phyloP scores from a whole-genome alignment of 202 grass and related monocot genomes.

The Brachypodium distachyon region DNA sequence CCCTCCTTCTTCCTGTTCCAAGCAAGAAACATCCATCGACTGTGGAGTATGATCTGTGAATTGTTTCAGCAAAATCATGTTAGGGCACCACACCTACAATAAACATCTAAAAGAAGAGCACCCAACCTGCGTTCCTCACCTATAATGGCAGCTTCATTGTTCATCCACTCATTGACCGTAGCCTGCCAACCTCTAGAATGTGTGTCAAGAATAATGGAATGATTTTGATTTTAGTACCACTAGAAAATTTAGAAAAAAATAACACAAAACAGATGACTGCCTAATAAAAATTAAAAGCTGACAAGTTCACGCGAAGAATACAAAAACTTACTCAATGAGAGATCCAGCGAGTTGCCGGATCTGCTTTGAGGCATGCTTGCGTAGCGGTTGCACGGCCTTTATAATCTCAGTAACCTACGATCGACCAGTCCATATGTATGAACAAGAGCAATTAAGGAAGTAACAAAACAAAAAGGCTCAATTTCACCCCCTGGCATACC shows the following conservation, averaged over 20 bases:
- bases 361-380: slow-evolving; percentile 58
- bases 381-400: slow-evolving; percentile 47
- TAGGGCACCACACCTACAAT: slow-evolving; percentile 27
- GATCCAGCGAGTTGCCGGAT: slow-evolving; percentile 59
- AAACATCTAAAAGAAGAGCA: not conserved
- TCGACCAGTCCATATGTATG: slow-evolving; percentile 7
- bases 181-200: slow-evolving; percentile 67
- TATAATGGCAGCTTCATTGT: slow-evolving; percentile 41
- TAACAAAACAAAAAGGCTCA: not conserved
- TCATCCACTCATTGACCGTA: slow-evolving; percentile 64
- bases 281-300: not conserved
- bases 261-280: not conserved
- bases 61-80: slow-evolving; percentile 6
- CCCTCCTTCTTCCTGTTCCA: slow-evolving; percentile 62
- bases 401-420: slow-evolving; percentile 77
- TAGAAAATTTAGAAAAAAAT: not conserved
- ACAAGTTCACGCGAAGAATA: not conserved
- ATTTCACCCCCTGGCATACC: slow-evolving; percentile 44
- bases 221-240: not conserved
- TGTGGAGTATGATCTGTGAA: slow-evolving; percentile 33
- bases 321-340: slow-evolving; percentile 51
- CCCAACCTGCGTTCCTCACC: slow-evolving; percentile 30
- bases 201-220: slow-evolving; percentile 1
- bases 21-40: slow-evolving; percentile 28
- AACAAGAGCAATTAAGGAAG: not conserved